A percentile compares a stretch with the other conserved stretches of the same genome.
Conservation (phyloP, 352 stramenopile species). For the Peronospora destructor region DNA sequence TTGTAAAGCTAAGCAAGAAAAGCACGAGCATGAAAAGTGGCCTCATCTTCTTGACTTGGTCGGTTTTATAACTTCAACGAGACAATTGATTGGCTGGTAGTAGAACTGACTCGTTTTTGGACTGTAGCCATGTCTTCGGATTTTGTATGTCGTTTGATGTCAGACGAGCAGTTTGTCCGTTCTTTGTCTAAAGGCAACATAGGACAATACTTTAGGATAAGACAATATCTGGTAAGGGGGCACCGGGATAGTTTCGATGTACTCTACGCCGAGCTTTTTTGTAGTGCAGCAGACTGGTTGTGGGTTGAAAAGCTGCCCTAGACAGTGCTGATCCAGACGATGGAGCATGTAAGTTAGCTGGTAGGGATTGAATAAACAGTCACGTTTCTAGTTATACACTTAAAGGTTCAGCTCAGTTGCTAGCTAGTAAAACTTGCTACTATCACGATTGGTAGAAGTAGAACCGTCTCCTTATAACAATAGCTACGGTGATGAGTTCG, state of each 20-base stretch:
- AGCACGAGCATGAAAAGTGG: constrained; percentile 16
- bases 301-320: neutral
- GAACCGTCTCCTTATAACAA: neutral
- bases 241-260: constrained; percentile 10
- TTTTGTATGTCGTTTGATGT: too few species aligned
- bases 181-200: too few species aligned
- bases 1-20: constrained; percentile 7
- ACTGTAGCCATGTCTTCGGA: too few species aligned
- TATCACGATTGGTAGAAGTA: neutral
- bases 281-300: constrained; percentile 4
- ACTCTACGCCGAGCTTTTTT: neutral
- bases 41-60: neutral
- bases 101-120: too few species aligned
- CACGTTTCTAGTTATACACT: neutral
- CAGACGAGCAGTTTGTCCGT: too few species aligned
- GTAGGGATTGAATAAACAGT: neutral
- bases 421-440: neutral
- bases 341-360: neutral
- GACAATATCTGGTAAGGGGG: neutral
- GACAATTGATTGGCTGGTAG: too few species aligned
- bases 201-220: too few species aligned
- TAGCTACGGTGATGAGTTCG: neutral
- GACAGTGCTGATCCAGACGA: neutral
- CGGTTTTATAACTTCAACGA: too few species aligned
- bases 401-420: neutral